Base-by-base conservation (phyloP, 169 alveolate genomes). In the Cryptosporidium sp. region DNA sequence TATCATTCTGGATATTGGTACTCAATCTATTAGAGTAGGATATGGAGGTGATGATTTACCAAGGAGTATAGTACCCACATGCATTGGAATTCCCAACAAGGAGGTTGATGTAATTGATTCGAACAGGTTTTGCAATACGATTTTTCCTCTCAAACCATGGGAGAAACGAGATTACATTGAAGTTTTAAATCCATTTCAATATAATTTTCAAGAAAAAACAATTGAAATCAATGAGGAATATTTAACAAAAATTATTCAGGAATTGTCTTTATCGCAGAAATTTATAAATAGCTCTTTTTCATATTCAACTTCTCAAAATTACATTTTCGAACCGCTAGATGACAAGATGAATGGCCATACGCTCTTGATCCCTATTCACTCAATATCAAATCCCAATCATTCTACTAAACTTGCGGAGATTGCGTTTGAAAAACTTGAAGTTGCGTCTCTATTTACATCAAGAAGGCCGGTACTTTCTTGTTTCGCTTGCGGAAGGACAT, bases 91-190 rank as follows among this genome's bases (percentile, higher is more conserved):
- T 16, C 74, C 89, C 16, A 80, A 33, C 62, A 26, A 45, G 21
- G 75, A 80, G 8, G 73, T 65, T 12, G 89, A 80, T 18, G 29
- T 43, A 18, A 35, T 29, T 2, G 89, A 80, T 39, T 62, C 62
- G 12, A 65, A 80, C 41, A 48, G 69, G 14, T 26, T 61, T 41
- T 62, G 68, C 18, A 80, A 80, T 45, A 58, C 52, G 21, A n/a
- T 80, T 10, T 80, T 80, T 80, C 89, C 89, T 23, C 68, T 80
- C 7, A 80, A 65, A 80, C 89, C 89, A 62, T 80, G 89, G 89
- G 89, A 80, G n/a, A 80, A 80, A 39, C 89, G 89, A 43, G 89
- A 80, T 21, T 43, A 80, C 26, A 80, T 80, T 62, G 89, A 80
- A 48, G 51, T 80, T 29, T 31, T 80, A 43, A 4, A 23, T 23